These are phyloP conservation scores for Russula sp. DNA, from an alignment of 768 basidiomycete species.

Conservation along the genomic window DNA sequence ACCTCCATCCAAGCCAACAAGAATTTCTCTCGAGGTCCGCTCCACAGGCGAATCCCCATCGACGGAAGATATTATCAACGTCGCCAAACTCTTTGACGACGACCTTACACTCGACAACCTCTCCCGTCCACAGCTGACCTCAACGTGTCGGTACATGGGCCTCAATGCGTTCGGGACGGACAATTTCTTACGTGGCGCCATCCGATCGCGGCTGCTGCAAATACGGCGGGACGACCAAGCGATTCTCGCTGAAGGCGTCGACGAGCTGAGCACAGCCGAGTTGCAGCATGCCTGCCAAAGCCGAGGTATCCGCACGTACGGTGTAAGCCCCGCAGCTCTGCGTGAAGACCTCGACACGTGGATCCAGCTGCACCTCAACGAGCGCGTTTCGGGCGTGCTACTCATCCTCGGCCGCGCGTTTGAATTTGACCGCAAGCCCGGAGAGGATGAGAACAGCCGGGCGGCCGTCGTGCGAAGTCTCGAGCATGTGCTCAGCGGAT, in stretches of 20 bases:
- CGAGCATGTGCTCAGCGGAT: conserved; percentile 83
- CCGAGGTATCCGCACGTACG: conserved; percentile 85
- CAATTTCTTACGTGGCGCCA: conserved; percentile 91
- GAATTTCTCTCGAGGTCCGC: conserved; percentile 52
- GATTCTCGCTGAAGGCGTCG: conserved; percentile 85
- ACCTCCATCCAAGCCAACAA: background rate
- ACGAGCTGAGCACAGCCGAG: conserved; percentile 85
- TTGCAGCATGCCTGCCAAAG: conserved; percentile 91
- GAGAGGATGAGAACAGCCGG: conserved; percentile 77
- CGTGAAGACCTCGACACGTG: conserved; percentile 88
- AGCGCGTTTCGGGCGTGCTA: conserved; percentile 89
- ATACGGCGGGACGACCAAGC: conserved; percentile 91
- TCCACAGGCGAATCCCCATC: conserved; percentile 95
- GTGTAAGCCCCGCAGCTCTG: conserved; percentile 80
- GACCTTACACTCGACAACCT: conserved; percentile 97
- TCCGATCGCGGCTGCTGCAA: conserved; percentile 74
- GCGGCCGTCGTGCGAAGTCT: conserved; percentile 72
- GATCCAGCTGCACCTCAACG: conserved; percentile 87
- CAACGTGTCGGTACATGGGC: conserved; percentile 97
- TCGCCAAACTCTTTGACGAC: conserved; percentile 95
- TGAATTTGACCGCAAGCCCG: conserved; percentile 76
- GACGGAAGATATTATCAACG: conserved; percentile 81
- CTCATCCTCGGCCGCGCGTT: conserved; percentile 93
- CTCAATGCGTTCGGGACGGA: conserved; percentile 98
- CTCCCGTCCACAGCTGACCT: conserved; percentile 95